Percentiles rank a stretch among this genome's conserved stretches.
Evolutionary conservation across 139 green algal species (phyloP).

Genomic region (Coccomyxa sp.): DNA sequence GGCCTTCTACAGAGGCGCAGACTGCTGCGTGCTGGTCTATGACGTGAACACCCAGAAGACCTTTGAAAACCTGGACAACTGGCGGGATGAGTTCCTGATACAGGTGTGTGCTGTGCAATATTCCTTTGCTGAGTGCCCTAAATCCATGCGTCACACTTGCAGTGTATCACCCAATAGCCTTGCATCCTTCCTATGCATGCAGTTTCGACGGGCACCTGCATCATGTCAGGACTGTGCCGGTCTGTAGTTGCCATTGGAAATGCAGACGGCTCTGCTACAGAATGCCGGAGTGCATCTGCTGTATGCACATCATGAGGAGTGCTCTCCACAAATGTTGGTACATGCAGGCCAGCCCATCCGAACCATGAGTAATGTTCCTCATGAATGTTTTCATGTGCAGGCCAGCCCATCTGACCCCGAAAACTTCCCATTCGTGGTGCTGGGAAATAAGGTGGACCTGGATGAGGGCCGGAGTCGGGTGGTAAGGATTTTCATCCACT

Average conservation of each 20-base stretch:
- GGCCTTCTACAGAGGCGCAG: conserved; percentile 96
- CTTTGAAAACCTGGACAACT: conserved; percentile 98
- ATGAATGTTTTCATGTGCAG: conserved; percentile 29
- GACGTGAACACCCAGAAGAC: conserved; percentile 95
- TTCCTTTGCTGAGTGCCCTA: no score
- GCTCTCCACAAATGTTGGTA: no score
- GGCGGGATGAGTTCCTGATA: conserved; percentile 96
- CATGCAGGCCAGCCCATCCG: no score
- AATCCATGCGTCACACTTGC: no score
- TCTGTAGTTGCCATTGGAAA: no score
- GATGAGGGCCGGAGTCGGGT: conserved; percentile 73
- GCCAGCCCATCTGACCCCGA: conserved; percentile 82
- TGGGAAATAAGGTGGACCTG: conserved; percentile 99
- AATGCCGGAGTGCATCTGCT: not conserved
- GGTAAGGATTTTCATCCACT: conserved; percentile 33
- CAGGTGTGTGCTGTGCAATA: no score
- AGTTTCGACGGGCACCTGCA: no score
- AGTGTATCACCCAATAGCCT: no score
- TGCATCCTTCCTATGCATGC: no score
- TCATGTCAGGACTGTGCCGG: no score
- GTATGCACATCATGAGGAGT: no score
- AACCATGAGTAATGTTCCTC: no score
- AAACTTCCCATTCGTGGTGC: conserved; percentile 97
- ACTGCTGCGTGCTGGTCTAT: conserved; percentile 98
- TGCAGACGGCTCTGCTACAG: not conserved